These are phyloP conservation scores for Huntiella savannae DNA, from an alignment of 2,329 filamentous ascomycete species.

Conservation along the genomic window DNA sequence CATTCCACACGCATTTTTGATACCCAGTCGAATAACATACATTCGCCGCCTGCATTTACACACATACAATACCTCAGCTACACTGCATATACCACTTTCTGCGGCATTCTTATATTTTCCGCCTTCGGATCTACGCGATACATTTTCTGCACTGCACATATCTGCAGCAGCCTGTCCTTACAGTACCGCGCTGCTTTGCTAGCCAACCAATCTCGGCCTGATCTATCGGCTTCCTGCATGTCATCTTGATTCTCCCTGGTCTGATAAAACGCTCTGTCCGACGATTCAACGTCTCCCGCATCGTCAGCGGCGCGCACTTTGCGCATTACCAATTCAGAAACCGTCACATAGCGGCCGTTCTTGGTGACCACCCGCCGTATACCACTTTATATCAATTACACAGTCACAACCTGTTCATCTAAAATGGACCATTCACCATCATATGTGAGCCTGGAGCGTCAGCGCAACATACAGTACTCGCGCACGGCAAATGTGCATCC, in stretches of 20 bases:
- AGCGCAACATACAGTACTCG: conserved; percentile 21
- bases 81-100: conserved; percentile 1
- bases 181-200: no score
- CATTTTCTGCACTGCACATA: not conserved
- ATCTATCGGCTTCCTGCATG: not conserved
- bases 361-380: not conserved
- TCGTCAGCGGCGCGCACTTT: not conserved
- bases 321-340: not conserved
- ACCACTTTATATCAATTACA: not conserved
- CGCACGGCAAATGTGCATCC: conserved; percentile 8
- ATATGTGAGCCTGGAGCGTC: conserved; percentile 28
- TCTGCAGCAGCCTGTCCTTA: no score
- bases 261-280: conserved; percentile 3
- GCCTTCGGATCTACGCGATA: not conserved
- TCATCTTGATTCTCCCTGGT: not conserved
- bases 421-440: conserved; percentile 18
- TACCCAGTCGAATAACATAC: no score
- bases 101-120: not conserved
- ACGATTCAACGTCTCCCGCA: not conserved
- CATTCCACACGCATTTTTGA: no score
- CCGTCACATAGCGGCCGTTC: not conserved
- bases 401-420: not conserved
- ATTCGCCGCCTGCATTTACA: not conserved
- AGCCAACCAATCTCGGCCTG: no score
- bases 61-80: not conserved